Percentiles rank a stretch among this genome's conserved stretches.
phyloP scores from a whole-genome alignment of 2,329 filamentous ascomycete species.

The Knufia petricola region DNA sequence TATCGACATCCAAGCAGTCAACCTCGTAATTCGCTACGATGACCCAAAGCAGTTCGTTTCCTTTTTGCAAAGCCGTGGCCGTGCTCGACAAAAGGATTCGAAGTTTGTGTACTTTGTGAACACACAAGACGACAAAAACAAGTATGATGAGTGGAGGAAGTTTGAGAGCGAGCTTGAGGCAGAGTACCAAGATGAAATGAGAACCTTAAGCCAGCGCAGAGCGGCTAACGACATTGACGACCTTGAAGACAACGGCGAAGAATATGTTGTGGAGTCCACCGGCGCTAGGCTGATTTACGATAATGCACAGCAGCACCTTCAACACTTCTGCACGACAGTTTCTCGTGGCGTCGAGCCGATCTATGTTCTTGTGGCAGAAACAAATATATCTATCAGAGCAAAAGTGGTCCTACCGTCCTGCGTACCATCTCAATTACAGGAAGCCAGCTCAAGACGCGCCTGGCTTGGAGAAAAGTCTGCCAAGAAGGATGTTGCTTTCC shows the following conservation, averaged over 20 bases:
- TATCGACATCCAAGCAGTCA: constrained; percentile 54
- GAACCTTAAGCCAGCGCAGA: constrained; percentile 31
- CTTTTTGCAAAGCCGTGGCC: constrained; percentile 56
- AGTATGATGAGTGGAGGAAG: constrained; percentile 47
- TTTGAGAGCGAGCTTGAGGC: constrained; percentile 66
- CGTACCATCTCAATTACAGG: constrained; percentile 54
- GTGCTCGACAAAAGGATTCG: constrained; percentile 50
- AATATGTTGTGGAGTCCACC: background rate
- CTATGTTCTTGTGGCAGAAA: constrained; percentile 47
- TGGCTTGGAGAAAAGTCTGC: constrained; percentile 68
- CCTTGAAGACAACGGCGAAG: constrained; percentile 30
- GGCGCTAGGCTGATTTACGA: constrained; percentile 62
- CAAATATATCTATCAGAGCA: constrained; percentile 32
- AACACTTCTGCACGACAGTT: constrained; percentile 67
- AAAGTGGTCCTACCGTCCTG: constrained; percentile 62
- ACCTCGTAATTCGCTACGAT: constrained; percentile 56
- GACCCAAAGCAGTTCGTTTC: constrained; percentile 52
- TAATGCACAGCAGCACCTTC: constrained; percentile 64
- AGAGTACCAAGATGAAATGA: constrained; percentile 43
- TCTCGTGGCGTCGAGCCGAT: constrained; percentile 51
- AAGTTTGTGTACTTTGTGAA: constrained; percentile 44
- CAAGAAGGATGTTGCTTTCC: constrained; percentile 71
- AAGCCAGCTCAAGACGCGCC: constrained; percentile 38
- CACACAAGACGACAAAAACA: constrained; percentile 25
- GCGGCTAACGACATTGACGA: constrained; percentile 43